Evolutionary conservation across 495 filamentous ascomycete genomes (phyloP), one percentile per base, ranked within the genome.

Genomic region (Stereocaulon alpinum): DNA sequence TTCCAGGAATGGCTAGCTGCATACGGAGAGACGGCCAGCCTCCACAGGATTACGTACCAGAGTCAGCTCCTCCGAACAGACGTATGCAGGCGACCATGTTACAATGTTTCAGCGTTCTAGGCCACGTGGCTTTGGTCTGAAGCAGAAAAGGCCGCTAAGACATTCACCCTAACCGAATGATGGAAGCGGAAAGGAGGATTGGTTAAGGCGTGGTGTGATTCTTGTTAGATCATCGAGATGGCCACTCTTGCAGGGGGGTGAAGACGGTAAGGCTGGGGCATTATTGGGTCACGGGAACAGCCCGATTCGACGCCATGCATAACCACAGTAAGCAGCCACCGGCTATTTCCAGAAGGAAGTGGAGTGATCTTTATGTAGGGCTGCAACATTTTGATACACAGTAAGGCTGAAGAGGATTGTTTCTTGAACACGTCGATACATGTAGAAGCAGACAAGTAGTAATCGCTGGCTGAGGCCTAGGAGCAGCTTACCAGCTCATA

Each of bases 181-280:
- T 29, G 15, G 29, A 51, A 51, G 48, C 17, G 48, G 48, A 34
- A 20, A n/a, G n/a, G n/a, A n/a, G n/a, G n/a, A n/a, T n/a, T n/a
- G n/a, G n/a, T n/a, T n/a, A n/a, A 34, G 10, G 6, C 18, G 30
- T 1, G 9, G 27, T 32, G 1, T 30, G n/a, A 30, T 15, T 51
- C 48, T 10, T 51, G 30, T 34, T 29, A 17, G 30, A 52, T 9
- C 2, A 52, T 52, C 49, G 30, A 52, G 49, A 52, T 37, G 17
- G 6, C 6, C 17, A 17, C 29, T 22, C 20, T 12, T 34, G 47
- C 24, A 24, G 24, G 34, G 17, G 49, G 9, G 18, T 18, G 27
- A 32, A 52, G 49, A 52, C 49, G n/a, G 27, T 52, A 52, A 52
- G 49, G 49, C 49, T 52, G n/a, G 29, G 49, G 15, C n/a, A 52